Evolutionary conservation across 176 grass and related monocot genomes (phyloP).

Genomic region (Paspalum notatum): DNA sequence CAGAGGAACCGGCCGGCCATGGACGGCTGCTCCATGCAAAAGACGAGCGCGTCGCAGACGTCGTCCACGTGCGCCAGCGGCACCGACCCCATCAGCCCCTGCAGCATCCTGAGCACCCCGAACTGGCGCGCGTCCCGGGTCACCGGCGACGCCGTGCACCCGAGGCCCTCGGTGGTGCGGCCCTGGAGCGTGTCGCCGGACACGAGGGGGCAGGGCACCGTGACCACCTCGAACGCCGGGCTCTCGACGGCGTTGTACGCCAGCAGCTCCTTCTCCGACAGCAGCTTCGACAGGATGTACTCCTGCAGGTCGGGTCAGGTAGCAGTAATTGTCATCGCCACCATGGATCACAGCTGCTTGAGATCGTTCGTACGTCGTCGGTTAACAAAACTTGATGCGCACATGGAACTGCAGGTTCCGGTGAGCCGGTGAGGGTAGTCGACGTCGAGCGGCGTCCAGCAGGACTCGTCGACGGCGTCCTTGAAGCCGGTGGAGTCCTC

Average conservation of each 20-base stretch:
- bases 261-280: constrained; percentile 51
- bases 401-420: constrained; percentile 34
- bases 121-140: not conserved
- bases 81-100: constrained; percentile 53
- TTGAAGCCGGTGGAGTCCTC: constrained; percentile 29
- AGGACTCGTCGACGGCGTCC: constrained; percentile 45
- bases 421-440: constrained; percentile 37
- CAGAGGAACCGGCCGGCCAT: constrained; percentile 63
- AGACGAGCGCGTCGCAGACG: constrained; percentile 61
- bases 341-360: not conserved
- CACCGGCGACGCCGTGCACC: constrained; percentile 33
- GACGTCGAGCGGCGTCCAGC: constrained; percentile 45
- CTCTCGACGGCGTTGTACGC: constrained; percentile 30
- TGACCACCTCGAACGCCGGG: constrained; percentile 52
- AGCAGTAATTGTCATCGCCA: too few relatives aligned
- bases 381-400: not conserved
- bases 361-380: not conserved
- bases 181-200: constrained; percentile 39
- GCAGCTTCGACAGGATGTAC: constrained; percentile 34
- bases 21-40: constrained; percentile 52
- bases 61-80: constrained; percentile 63
- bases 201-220: constrained; percentile 42
- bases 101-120: constrained; percentile 27
- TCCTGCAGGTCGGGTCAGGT: not conserved
- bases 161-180: not conserved